Percentiles rank a stretch among this genome's conserved stretches.
Evolutionary conservation across 306 rosid genomes (phyloP).

Genomic region (Prunus padus): DNA sequence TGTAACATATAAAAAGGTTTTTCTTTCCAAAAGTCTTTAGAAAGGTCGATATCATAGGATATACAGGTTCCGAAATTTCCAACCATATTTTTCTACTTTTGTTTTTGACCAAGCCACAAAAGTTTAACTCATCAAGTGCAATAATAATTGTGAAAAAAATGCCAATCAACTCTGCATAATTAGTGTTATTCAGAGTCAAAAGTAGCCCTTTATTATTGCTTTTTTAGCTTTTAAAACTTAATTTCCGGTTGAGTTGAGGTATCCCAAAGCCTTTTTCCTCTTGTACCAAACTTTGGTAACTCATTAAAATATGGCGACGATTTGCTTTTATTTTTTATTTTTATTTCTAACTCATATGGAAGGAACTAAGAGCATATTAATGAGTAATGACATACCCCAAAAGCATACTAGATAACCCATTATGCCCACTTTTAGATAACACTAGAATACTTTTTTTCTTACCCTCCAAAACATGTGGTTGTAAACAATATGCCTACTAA

Average conservation of each 20-base stretch:
- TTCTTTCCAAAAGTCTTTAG: neutral
- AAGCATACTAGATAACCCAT: neutral
- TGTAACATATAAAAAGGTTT: neutral
- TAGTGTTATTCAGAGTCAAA: conserved; percentile 10
- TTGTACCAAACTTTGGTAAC: neutral
- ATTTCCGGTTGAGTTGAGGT: neutral
- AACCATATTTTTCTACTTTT: neutral
- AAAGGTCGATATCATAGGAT: neutral
- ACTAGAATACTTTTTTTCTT: neutral
- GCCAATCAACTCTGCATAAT: neutral
- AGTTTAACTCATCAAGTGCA: neutral
- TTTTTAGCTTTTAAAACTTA: neutral
- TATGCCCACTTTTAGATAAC: neutral
- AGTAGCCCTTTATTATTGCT: neutral
- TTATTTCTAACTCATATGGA: neutral
- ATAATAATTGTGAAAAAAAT: neutral
- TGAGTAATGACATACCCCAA: neutral
- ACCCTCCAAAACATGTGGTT: neutral
- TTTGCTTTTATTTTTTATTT: too few relatives aligned
- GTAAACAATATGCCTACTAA: neutral
- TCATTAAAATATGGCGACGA: neutral
- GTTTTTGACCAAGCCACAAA: neutral
- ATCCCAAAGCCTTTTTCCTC: neutral
- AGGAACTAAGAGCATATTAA: neutral
- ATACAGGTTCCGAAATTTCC: neutral